These are phyloP conservation scores for Ustulina deusta DNA, from an alignment of 2,329 filamentous ascomycete genomes.

Conservation along the genomic window DNA sequence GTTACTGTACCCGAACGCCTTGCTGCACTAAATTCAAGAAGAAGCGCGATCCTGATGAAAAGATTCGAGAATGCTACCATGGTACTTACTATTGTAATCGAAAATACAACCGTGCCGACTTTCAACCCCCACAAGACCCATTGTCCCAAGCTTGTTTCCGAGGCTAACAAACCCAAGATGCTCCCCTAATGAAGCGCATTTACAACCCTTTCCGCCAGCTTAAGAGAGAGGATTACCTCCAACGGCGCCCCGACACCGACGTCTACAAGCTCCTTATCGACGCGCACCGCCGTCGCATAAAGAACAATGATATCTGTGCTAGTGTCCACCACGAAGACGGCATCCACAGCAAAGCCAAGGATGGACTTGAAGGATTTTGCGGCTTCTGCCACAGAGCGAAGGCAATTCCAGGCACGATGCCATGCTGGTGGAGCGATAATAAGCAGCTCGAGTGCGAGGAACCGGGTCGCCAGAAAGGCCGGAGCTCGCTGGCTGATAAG, in stretches of 20 bases:
- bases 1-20: not conserved
- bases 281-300: slow-evolving; percentile 60
- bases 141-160: slow-evolving; percentile 48
- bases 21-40: slow-evolving; percentile 19
- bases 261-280: slow-evolving; percentile 62
- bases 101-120: slow-evolving; percentile 64
- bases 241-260: slow-evolving; percentile 58
- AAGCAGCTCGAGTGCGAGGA: slow-evolving; percentile 56
- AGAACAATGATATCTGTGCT: slow-evolving; percentile 52
- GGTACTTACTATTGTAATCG: slow-evolving; percentile 56
- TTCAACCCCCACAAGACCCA: slow-evolving; percentile 61
- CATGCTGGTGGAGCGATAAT: slow-evolving; percentile 58
- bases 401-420: slow-evolving; percentile 51
- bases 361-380: slow-evolving; percentile 52
- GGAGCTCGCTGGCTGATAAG: slow-evolving; percentile 47
- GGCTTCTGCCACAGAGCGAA: slow-evolving; percentile 53
- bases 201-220: slow-evolving; percentile 57
- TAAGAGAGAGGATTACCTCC: slow-evolving; percentile 56
- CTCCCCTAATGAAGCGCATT: slow-evolving; percentile 38
- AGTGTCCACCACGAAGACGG: slow-evolving; percentile 45
- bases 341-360: slow-evolving; percentile 47
- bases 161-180: not conserved
- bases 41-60: not conserved
- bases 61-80: slow-evolving; percentile 9
- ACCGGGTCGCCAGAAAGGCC: slow-evolving; percentile 48